These are phyloP conservation scores for Xylaria sp. DNA, from an alignment of 2,329 filamentous ascomycete species.

Conservation along the genomic window DNA sequence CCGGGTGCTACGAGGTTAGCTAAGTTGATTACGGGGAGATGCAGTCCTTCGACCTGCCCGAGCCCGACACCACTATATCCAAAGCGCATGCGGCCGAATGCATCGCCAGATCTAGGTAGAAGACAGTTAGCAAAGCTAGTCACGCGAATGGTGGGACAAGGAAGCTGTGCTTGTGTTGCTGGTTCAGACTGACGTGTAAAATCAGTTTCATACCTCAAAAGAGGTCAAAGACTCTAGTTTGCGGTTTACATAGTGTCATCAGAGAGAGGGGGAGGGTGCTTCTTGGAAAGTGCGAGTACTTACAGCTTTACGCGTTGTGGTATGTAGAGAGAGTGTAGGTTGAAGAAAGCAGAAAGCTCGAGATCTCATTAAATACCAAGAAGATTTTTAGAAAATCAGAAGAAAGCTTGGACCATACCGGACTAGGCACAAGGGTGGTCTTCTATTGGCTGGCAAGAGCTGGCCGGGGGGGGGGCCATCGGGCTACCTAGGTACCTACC, in stretches of 20 bases:
- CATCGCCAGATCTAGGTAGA: slow-evolving; percentile 19
- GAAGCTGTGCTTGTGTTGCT: slow-evolving; percentile 28
- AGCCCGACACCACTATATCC: not conserved
- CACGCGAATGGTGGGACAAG: not conserved
- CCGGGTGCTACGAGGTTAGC: slow-evolving; percentile 3
- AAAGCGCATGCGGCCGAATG: not conserved
- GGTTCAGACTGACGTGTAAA: slow-evolving; percentile 94
- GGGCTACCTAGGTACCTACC: too few species aligned
- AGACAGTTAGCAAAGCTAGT: slow-evolving; percentile 34
- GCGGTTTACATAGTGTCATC: slow-evolving; percentile 85
- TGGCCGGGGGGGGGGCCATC: not conserved
- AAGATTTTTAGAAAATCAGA: slow-evolving; percentile 24
- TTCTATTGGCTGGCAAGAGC: slow-evolving; percentile 14
- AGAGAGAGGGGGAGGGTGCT: slow-evolving; percentile 36
- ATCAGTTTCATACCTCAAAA: slow-evolving; percentile 77
- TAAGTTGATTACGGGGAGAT: not conserved
- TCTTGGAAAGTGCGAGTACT: slow-evolving; percentile 6
- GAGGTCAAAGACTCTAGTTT: slow-evolving; percentile 93
- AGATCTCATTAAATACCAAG: slow-evolving; percentile 21
- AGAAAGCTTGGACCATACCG: slow-evolving; percentile 5
- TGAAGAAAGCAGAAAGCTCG: slow-evolving; percentile 13
- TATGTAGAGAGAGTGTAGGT: not conserved
- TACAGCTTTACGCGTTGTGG: slow-evolving; percentile 27
- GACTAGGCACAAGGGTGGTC: not conserved
- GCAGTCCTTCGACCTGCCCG: slow-evolving; percentile 6